Percentiles rank a stretch among this genome's conserved stretches.
phyloP scores from a whole-genome alignment of 2,329 filamentous ascomycete genomes.

The Simplicillium aogashimaense region DNA sequence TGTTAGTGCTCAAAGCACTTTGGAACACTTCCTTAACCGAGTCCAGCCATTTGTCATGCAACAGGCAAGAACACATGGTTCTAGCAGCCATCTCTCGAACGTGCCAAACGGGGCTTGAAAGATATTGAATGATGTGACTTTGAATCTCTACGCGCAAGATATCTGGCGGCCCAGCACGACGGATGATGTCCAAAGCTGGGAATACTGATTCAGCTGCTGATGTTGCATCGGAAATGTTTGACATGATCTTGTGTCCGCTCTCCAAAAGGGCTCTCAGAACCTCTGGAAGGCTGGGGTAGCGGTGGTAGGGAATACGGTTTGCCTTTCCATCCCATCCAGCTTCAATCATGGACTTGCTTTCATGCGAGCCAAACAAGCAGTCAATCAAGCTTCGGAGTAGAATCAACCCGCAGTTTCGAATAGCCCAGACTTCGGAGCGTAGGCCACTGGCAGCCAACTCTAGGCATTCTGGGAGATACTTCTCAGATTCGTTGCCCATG shows the following conservation, averaged over 20 bases:
- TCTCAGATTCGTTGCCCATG: slow-evolving; percentile 62
- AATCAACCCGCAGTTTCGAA: slow-evolving; percentile 87
- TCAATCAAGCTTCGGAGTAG: slow-evolving; percentile 81
- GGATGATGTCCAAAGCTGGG: slow-evolving; percentile 72
- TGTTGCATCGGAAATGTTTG: slow-evolving; percentile 21
- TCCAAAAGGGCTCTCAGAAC: slow-evolving; percentile 55
- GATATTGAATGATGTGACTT: slow-evolving; percentile 47
- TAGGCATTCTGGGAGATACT: slow-evolving; percentile 63
- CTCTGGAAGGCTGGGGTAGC: slow-evolving; percentile 54
- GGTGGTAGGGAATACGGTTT: slow-evolving; percentile 58
- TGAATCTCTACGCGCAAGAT: slow-evolving; percentile 44
- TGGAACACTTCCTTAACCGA: slow-evolving; percentile 26
- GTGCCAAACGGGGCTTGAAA: slow-evolving; percentile 67
- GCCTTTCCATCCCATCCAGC: slow-evolving; percentile 55
- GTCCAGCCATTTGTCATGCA: slow-evolving; percentile 38
- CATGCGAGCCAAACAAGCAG: slow-evolving; percentile 63
- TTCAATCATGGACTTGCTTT: slow-evolving; percentile 55
- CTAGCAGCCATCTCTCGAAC: slow-evolving; percentile 72
- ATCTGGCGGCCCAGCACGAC: slow-evolving; percentile 58
- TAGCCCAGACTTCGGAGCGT: slow-evolving; percentile 79
- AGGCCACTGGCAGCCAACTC: slow-evolving; percentile 73
- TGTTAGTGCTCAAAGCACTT: slow-evolving; percentile 15
- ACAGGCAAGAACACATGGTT: slow-evolving; percentile 55
- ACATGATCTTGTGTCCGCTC: slow-evolving; percentile 34
- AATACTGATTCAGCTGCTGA: slow-evolving; percentile 62